Base-by-base conservation (phyloP, 139 green algal species). In the Coccomyxa sp. region DNA sequence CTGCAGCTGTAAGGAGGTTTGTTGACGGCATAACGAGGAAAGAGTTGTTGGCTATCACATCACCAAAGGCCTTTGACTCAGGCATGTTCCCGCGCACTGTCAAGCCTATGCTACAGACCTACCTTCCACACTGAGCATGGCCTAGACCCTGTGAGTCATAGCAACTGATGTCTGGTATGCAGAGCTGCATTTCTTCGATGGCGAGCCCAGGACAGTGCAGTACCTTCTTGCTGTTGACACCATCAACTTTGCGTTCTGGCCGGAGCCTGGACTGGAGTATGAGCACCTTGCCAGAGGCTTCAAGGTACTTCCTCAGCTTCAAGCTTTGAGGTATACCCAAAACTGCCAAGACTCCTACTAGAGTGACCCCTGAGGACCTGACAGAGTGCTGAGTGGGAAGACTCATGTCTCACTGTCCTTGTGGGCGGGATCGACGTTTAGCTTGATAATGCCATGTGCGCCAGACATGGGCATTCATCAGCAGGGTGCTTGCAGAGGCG, bases 231-330 rank as follows among this genome's bases (percentile, higher is more conserved):
- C 95, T 12, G 79, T 98, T n/a, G 95, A 99, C 72, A 87, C 94
- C 0, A 80, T 99, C n/a, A 99, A 99, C 83, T 99, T 98, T 80
- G 98, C 95, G 86, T 99, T 99, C 87, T 99, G 95, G 95, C 94
- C 91, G 0, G 90, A 94, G 71, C 72, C 69, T 0, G 91, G 88
- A 18, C 85, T 98, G n/a, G 88, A 98, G 87, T 98, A 98, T 76
- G 91, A 95, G 68, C 84, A 97, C 79, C 75, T 98, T 16, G 89
- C 94, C 2, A 55, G 78, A 0, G 94, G 95, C 10, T 29, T 98
- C 39, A 96, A 92, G 83, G 78, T 88, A 55, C 50, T 12, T 22
- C 22, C 22, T 64, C 18, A 18, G 22, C 4, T 12, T 6, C 50
- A 64, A n/a, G n/a, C n/a, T n/a, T n/a, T n/a, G n/a, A n/a, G n/a